Percentiles rank a stretch among this genome's conserved stretches.
Evolutionary conservation across 768 basidiomycete genomes (phyloP).

Genomic region (Chalciporus chontae): DNA sequence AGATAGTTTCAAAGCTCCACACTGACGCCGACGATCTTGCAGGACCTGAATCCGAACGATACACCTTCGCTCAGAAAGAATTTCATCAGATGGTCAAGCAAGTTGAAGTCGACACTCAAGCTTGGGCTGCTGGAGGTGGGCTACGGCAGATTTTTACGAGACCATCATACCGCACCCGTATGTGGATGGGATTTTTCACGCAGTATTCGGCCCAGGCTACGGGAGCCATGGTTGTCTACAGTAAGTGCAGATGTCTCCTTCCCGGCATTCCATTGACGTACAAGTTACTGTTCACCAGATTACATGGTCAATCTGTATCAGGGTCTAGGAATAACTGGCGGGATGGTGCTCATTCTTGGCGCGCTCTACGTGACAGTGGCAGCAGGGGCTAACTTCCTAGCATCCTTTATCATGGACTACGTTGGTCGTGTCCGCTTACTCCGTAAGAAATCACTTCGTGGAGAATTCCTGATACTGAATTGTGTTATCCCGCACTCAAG

Average conservation of each 20-base stretch:
- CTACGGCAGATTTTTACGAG: conserved; percentile 1
- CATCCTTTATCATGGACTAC: background rate
- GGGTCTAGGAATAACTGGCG: background rate
- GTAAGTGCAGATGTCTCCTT: background rate
- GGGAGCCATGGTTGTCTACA: background rate
- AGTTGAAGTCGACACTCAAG: conserved; percentile 3
- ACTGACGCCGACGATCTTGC: background rate
- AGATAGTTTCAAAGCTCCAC: background rate
- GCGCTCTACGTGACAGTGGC: background rate
- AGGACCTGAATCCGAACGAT: background rate
- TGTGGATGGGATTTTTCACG: conserved; percentile 4
- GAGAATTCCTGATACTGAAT: too few relatives aligned
- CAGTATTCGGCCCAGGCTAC: background rate
- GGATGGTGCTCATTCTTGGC: background rate
- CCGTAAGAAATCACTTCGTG: background rate
- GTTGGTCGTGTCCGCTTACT: background rate
- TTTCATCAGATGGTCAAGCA: conserved; percentile 6
- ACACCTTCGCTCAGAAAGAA: background rate
- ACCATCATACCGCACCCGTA: conserved; percentile 4
- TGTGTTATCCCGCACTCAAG: too few relatives aligned
- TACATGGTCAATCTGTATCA: background rate
- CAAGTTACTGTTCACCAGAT: background rate
- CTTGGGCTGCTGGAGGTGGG: conserved; percentile 2
- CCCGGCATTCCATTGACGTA: background rate
- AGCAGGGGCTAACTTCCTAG: background rate